Evolutionary conservation across 148 eudicot species (phyloP), one percentile per base, ranked within the genome.

Genomic region (Selenicereus undatus): DNA sequence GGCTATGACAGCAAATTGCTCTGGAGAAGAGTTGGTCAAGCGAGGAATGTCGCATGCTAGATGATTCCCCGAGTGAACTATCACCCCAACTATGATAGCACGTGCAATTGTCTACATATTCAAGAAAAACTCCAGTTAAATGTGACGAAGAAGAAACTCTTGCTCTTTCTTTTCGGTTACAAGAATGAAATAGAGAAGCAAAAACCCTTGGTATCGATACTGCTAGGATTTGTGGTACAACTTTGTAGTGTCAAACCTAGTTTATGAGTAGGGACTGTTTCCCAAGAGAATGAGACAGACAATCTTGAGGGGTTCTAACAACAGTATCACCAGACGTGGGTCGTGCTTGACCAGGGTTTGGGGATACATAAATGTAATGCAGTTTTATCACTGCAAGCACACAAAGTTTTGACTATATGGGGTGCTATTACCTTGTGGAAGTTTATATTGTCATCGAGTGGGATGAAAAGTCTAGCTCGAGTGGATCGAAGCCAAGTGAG

Each of bases 401-500:
- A 48, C 13, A 48, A 48, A 8, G 2, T 48, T 48, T 48, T 11
- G 52, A 48, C 13, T 5, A 5, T 8, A 48, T 1, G 14, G 52
- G 14, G 52, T 48, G 4, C 3, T 88, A 71, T 79, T 81, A 96
- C 98, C 95, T 91, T 96, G 85, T 96, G 99, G 77, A 96, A 96
- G 77, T 92, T 96, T 58, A 96, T 88, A 78, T 92, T 96, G 81
- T 96, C 98, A 66, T 93, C 97, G 48, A 96, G 90, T 80, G 98
- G 97, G 77, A 96, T 78, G 80, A 91, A 82, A 4, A 81, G 82
- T 68, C 98, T 84, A 27, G 91, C 91, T 76, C 85, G 84, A 1
- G 99, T 92, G 45, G 98, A 91, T 21, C 99, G 89, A 30, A 96
- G 92, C 91, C 89, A 90, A 7, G 99, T 96, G 27, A 93, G 83